phyloP scores from a whole-genome alignment of 2,329 filamentous ascomycete species.

The Tolypocladium pustulatum region DNA sequence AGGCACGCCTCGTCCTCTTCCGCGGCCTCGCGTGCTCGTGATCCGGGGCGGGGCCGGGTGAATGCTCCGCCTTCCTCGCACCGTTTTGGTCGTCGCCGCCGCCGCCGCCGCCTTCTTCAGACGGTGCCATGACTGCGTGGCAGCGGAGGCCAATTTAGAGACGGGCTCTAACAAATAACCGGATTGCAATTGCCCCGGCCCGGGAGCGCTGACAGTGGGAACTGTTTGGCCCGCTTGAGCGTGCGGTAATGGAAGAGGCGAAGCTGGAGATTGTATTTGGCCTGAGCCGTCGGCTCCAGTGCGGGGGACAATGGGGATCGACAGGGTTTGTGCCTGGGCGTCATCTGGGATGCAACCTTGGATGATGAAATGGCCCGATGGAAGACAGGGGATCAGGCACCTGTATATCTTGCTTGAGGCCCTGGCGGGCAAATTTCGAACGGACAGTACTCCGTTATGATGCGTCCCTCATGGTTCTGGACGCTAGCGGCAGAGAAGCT shows the following conservation, averaged over 20 bases:
- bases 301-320: not conserved
- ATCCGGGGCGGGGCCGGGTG: not conserved
- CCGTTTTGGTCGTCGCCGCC: not conserved
- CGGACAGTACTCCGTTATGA: not conserved
- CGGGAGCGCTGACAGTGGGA: not conserved
- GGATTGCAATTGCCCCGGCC: not conserved
- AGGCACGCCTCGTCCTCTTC: slow-evolving; percentile 18
- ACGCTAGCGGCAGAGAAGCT: not conserved
- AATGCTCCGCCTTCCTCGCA: not conserved
- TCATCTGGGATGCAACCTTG: not conserved
- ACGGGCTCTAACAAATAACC: not conserved
- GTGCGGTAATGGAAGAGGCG: not conserved
- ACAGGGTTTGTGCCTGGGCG: not conserved
- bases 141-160: not conserved
- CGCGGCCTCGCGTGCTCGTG: slow-evolving; percentile 15
- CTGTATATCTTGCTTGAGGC: not conserved
- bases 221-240: not conserved
- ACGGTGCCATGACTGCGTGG: not conserved
- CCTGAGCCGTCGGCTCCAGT: not conserved
- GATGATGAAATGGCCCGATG: not conserved
- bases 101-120: not conserved
- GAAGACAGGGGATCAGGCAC: not conserved
- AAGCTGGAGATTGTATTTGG: not conserved
- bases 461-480: not conserved
- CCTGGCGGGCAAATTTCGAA: not conserved